Conservation (phyloP, 2,329 filamentous ascomycete genomes). For the Pseudopithomyces chartarum region DNA sequence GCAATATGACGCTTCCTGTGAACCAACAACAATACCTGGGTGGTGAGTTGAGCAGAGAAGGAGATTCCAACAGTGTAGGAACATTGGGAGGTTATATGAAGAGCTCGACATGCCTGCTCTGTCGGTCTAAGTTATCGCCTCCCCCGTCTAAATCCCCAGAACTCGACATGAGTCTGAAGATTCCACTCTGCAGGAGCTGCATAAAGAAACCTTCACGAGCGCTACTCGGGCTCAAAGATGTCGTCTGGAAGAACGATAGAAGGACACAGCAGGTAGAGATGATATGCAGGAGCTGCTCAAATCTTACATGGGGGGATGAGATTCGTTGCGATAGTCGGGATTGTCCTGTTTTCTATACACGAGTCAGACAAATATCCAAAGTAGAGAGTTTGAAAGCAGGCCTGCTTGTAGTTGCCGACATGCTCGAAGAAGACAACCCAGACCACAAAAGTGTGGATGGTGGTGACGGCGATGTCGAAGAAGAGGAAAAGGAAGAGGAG, state of each 20-base stretch:
- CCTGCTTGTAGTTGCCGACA: constrained; percentile 30
- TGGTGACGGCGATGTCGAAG: not conserved
- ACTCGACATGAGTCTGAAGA: constrained; percentile 21
- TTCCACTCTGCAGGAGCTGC: constrained; percentile 66
- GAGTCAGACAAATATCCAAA: constrained; percentile 62
- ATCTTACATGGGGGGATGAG: constrained; percentile 72
- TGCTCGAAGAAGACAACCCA: constrained; percentile 25
- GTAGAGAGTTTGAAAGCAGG: constrained; percentile 28
- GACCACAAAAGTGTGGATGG: no score
- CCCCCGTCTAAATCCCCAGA: constrained; percentile 15
- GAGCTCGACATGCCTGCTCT: constrained; percentile 78
- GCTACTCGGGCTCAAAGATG: constrained; percentile 66
- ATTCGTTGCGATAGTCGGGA: constrained; percentile 89
- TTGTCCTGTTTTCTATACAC: constrained; percentile 88
- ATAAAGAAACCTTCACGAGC: constrained; percentile 61
- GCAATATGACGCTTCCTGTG: constrained; percentile 56
- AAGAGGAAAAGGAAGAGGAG: not conserved
- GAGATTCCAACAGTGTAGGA: constrained; percentile 55
- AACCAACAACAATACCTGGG: constrained; percentile 16
- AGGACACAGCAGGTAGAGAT: constrained; percentile 67
- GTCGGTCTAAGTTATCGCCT: constrained; percentile 63
- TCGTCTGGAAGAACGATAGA: constrained; percentile 67
- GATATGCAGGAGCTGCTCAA: constrained; percentile 81
- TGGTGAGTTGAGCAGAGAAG: constrained; percentile 25
- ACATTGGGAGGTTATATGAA: constrained; percentile 96